Evolutionary conservation across 495 filamentous ascomycete genomes (phyloP), one percentile per base, ranked within the genome.

Genomic region (Talaromyces wortmannii): DNA sequence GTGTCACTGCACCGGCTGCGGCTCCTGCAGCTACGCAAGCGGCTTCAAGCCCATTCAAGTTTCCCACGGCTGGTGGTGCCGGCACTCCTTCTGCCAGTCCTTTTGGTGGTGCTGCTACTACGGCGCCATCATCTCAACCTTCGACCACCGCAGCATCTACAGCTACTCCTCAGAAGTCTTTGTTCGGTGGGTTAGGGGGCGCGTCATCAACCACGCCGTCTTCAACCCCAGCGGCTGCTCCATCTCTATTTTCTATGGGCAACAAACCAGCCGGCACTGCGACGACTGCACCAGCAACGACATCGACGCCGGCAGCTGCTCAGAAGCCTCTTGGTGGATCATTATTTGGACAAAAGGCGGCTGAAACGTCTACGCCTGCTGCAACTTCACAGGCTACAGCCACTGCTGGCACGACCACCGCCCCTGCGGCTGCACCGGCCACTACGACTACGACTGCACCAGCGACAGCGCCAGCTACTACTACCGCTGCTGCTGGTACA

Each of bases 11-110:
- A 16, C 53, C 65, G 3, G 48, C 63, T 30, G 45, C 64, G 13
- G 43, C 65, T 43, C 50, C 57, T 32, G 49, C 55, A 53, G 60
- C 58, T 13, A 45, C 62, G 31, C 61, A 68, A 53, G 48, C 65
- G 45, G 54, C 72, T 18, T 64, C 73, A 6, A 64, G 55, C 47
- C 67, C 76, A 30, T 78, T 78, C 61, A 71, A 70, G 23, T 55
- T 65, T 13, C 58, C 65, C 29, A 50, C 65, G 18, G 52, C 68
- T 31, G 67, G 63, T 18, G 59, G 66, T 0, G 62, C 62, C 45
- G 55, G 67, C 10, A 60, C 66, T 13, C 11, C 67, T 15, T 61
- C 69, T 40, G 56, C 66, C 29, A 70, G 70, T 55, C 52, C 66
- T 36, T 60, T 61, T 36, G 58, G 43, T 36, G 45, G 17, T 47